A percentile compares a stretch with the other conserved stretches of the same genome.
These are phyloP conservation scores for Blastobotrys elegans DNA, from an alignment of 1,139 yeast species.

Conservation along the genomic window DNA sequence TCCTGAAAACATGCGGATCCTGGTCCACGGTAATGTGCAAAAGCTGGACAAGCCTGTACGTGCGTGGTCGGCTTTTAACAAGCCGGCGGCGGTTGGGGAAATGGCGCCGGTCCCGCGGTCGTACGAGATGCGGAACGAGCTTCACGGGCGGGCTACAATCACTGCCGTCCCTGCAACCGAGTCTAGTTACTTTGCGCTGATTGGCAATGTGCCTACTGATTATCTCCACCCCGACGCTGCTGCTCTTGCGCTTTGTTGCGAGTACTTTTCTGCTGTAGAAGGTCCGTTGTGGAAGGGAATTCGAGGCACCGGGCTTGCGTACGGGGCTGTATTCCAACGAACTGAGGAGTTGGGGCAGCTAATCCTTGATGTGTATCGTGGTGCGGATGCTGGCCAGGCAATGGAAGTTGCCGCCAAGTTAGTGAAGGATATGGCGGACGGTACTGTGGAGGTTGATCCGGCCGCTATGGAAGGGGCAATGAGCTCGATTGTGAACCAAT, in stretches of 20 bases:
- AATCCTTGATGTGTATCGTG: conserved; percentile 67
- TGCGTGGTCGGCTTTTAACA: conserved; percentile 47
- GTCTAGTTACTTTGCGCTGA: conserved; percentile 65
- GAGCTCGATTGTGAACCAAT: conserved; percentile 63
- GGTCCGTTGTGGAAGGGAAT: conserved; percentile 98
- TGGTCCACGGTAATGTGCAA: conserved; percentile 65
- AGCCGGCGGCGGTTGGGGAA: not conserved
- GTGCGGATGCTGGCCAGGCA: conserved; percentile 75
- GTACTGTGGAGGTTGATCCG: conserved; percentile 48
- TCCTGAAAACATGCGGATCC: conserved; percentile 57
- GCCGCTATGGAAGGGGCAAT: conserved; percentile 65
- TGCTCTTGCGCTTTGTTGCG: conserved; percentile 67
- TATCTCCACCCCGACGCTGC: conserved; percentile 65
- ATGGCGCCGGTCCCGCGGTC: conserved; percentile 35
- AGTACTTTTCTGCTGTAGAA: conserved; percentile 79
- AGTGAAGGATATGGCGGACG: conserved; percentile 57
- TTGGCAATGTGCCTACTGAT: conserved; percentile 60
- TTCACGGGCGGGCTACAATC: conserved; percentile 55
- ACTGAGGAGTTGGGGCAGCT: conserved; percentile 65
- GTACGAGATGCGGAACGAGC: conserved; percentile 49
- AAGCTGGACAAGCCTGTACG: conserved; percentile 51
- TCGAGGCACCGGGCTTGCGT: conserved; percentile 92
- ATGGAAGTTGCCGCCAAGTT: conserved; percentile 62
- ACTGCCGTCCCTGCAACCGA: conserved; percentile 83
- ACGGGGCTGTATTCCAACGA: conserved; percentile 67